Percentiles rank a stretch among this genome's conserved stretches.
Evolutionary conservation across 2,329 filamentous ascomycete species (phyloP).

Genomic region (Exophiala alcalophila): DNA sequence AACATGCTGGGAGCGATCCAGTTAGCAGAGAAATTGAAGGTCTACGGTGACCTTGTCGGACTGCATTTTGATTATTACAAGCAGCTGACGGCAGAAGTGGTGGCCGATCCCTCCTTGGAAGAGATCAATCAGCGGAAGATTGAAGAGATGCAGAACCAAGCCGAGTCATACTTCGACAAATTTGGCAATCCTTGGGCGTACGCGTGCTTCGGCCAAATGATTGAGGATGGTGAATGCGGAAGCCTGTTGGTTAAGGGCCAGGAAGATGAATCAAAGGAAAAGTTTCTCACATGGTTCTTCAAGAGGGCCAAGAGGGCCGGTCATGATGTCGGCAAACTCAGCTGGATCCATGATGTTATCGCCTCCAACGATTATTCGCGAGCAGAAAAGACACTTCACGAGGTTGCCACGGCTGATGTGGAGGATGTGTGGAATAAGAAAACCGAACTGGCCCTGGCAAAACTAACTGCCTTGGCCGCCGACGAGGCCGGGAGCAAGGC

Average conservation of each 20-base stretch:
- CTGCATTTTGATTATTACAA: constrained; percentile 26
- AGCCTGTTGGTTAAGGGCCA: constrained; percentile 64
- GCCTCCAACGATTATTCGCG: constrained; percentile 70
- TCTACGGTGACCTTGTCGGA: constrained; percentile 62
- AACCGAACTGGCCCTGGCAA: constrained; percentile 84
- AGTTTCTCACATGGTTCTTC: constrained; percentile 74
- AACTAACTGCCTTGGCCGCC: constrained; percentile 71
- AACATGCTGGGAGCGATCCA: constrained; percentile 48
- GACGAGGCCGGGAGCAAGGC: constrained; percentile 52
- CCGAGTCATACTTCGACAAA: constrained; percentile 48
- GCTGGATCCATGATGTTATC: constrained; percentile 92
- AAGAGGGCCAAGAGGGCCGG: constrained; percentile 64
- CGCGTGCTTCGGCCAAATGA: constrained; percentile 75
- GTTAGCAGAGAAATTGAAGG: constrained; percentile 60
- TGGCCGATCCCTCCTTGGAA: constrained; percentile 20
- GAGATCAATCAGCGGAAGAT: constrained; percentile 32
- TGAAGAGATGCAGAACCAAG: constrained; percentile 37
- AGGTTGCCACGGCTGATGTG: constrained; percentile 68
- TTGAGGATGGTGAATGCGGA: constrained; percentile 64
- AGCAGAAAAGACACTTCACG: constrained; percentile 68
- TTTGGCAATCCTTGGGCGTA: constrained; percentile 55
- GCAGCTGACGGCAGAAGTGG: constrained; percentile 20
- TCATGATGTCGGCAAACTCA: constrained; percentile 60
- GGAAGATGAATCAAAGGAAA: constrained; percentile 56
- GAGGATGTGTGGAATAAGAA: constrained; percentile 88